Evolutionary conservation across 2,329 filamentous ascomycete species (phyloP), one percentile per base, ranked within the genome.

Genomic region (Xylariomycetidae sp.): DNA sequence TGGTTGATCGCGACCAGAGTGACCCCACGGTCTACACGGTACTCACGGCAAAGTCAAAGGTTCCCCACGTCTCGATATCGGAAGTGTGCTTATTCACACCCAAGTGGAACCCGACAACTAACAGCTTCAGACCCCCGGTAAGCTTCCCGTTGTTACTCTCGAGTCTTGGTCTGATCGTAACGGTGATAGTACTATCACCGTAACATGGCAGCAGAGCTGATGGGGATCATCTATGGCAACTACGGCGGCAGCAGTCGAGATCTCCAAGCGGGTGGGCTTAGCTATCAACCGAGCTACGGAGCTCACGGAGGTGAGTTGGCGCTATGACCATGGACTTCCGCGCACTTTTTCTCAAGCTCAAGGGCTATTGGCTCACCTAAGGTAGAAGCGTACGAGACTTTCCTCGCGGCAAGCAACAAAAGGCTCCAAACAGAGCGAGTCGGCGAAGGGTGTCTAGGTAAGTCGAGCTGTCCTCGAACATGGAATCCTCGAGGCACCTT

Each of bases 31-130:
- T 80, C 40, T 80, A 71, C 56, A 77, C 72, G 0, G 77, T 82
- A 5, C 61, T 79, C 5, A 80, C 75, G 1, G 73, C 73, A 10
- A 73, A 67, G 31, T 74, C 72, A 19, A 67, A 61, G 22, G 63
- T 66, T 36, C 63, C 68, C 0, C 70, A 70, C 6, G 73, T 74
- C 1, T 68, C 72, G 8, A 58, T 72, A 4, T 72, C 70, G 1
- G 77, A 82, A 55, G 79, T 81, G 43, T 70, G 80, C 44, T 73
- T 77, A 50, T 80, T 82, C 54, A 74, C 74, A 1, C 76, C 77
- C 0, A 67, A 77, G 27, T 82, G 75, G 75, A 67, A 76, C 11
- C 73, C 78, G 2, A 67, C 67, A 1, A 69, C 72, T 31, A 67
- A 67, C 27, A 78, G 73, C 0, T 76, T 77, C 58, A 65, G 74